Evolutionary conservation across 441 rosid genomes (phyloP).

Genomic region (Mallotus japonicus): DNA sequence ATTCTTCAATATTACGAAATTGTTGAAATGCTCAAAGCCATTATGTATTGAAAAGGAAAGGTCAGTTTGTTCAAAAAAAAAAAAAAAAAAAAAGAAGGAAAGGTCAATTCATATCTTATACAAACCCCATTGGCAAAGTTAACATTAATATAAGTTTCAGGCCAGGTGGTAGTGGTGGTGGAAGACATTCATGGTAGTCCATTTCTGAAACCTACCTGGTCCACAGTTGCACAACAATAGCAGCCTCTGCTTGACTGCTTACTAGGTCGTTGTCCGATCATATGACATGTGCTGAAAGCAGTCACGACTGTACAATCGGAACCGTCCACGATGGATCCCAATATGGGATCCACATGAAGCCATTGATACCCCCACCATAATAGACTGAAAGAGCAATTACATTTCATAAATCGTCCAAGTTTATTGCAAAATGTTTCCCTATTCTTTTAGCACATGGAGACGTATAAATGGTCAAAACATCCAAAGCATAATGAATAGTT

Average conservation of each 20-base stretch:
- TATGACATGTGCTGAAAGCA: too few species aligned
- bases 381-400: background rate
- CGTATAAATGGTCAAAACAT: too few species aligned
- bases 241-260: background rate
- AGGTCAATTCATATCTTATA: background rate
- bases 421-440: background rate
- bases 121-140: background rate
- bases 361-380: background rate
- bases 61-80: too few species aligned
- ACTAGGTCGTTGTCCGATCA: too few species aligned
- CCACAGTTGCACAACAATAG: background rate
- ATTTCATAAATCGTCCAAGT: background rate
- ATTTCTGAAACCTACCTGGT: background rate
- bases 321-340: background rate
- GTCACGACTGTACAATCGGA: too few species aligned
- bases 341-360: background rate
- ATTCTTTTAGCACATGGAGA: too few species aligned
- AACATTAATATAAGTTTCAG: background rate
- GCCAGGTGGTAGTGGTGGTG: background rate
- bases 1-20: background rate
- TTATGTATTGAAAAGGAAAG: too few species aligned
- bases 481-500: too few species aligned
- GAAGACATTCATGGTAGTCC: background rate
- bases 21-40: constrained; percentile 1
- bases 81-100: background rate